phyloP scores from a whole-genome alignment of 139 green algal genomes.

The Bryopsis sp. region DNA sequence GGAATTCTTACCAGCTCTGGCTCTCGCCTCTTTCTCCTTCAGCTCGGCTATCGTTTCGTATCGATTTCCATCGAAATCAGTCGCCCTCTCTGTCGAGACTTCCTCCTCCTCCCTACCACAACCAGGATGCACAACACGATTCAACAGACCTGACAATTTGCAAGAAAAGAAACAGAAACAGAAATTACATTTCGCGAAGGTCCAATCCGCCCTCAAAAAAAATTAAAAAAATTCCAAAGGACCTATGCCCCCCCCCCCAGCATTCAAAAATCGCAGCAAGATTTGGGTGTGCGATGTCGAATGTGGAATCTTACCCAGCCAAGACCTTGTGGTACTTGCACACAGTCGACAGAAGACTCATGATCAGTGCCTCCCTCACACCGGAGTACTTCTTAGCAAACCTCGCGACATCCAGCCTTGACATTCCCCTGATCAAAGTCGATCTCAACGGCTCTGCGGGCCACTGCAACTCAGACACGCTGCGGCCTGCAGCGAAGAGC shows the following conservation, averaged over 20 bases:
- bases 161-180: conserved; percentile 6
- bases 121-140: neutral
- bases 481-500: conserved; percentile 15
- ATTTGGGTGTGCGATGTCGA: neutral
- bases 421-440: conserved; percentile 27
- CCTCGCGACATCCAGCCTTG: conserved; percentile 47
- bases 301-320: conserved; percentile 24
- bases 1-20: conserved; percentile 22
- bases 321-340: conserved; percentile 48
- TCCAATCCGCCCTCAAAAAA: too few relatives aligned
- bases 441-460: conserved; percentile 56
- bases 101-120: conserved; percentile 41
- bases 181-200: too few relatives aligned
- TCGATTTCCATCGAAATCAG: conserved; percentile 46
- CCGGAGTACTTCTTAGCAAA: conserved; percentile 70
- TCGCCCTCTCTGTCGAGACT: conserved; percentile 33
- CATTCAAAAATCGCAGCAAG: too few relatives aligned
- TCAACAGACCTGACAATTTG: neutral
- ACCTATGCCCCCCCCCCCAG: too few relatives aligned
- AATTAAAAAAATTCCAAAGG: too few relatives aligned
- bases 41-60: conserved; percentile 56
- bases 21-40: conserved; percentile 13
- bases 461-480: conserved; percentile 41
- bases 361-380: conserved; percentile 55
- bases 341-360: conserved; percentile 49